Base-by-base conservation (phyloP, 2,329 filamentous ascomycete genomes). In the Stagonosporopsis chrysanthemi region DNA sequence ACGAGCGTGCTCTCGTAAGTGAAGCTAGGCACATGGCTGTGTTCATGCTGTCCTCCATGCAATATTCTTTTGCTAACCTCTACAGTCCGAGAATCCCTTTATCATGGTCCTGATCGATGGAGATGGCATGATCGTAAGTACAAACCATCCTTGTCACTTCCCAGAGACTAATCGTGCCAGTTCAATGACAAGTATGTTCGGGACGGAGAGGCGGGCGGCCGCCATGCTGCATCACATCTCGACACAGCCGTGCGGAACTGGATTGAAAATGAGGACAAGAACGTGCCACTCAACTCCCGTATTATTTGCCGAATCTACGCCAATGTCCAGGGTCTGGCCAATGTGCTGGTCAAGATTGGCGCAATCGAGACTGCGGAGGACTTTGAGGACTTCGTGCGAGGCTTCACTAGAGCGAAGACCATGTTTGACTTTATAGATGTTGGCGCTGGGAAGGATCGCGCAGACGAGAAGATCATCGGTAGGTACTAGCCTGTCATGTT, bases 91-190 rank as follows among this genome's bases (percentile, higher is more conserved):
- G 3, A 81, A 85, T 70, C 79, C 83, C 4, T 86, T 83, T 62
- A 76, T 86, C 38, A 70, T 84, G 15, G 76, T 84, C 29, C 74
- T 86, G 33, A 77, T 86, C 45, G 84, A 86, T 63, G 84, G 82
- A 38, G 82, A 85, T 61, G 81, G 80, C 41, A 81, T 84, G 71
- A 78, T 86, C 60, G 65, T 65, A 23, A 57, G 64, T 39, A 8
- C 4, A 15, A 1, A 14, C 2, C 29, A 2, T 31, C 3, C 29
- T 28, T 7, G 8, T 6, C 4, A 31, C 8, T 2, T 1, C 62
- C 38, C 59, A 24, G 17, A 6, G 24, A 23, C 33, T 59, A 26
- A 58, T 23, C 5, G 6, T 9, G 11, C 24, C 14, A 68, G 65
- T 86, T 86, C 64, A 74, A 77, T 41, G 81, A 85, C 52, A 75